Percentiles rank a stretch among this genome's conserved stretches.
These are phyloP conservation scores for Xylaria palmicola DNA, from an alignment of 495 filamentous ascomycete species.

Conservation along the genomic window DNA sequence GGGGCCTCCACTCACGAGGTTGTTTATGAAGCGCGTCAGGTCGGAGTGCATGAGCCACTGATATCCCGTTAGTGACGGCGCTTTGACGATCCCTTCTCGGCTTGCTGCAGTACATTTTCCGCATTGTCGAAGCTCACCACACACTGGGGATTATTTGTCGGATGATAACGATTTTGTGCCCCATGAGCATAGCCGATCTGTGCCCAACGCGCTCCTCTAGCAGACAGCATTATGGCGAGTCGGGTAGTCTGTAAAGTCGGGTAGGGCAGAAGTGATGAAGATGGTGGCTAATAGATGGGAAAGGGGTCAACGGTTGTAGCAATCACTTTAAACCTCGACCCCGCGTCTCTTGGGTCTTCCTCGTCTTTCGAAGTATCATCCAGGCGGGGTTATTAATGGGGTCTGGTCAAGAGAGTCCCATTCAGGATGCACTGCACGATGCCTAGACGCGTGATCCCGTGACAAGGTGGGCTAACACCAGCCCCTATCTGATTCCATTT, in stretches of 20 bases:
- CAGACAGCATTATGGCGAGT: background rate
- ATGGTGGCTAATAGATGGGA: background rate
- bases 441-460: background rate
- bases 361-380: background rate
- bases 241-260: background rate
- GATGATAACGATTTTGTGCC: slow-evolving; percentile 16
- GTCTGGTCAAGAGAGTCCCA: background rate
- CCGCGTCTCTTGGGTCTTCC: background rate
- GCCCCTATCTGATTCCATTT: background rate
- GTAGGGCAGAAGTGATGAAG: background rate
- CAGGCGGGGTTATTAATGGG: background rate
- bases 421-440: background rate
- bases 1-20: slow-evolving; percentile 7
- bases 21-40: slow-evolving; percentile 21
- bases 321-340: background rate
- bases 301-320: background rate
- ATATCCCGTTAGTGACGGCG: background rate
- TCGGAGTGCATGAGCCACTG: slow-evolving; percentile 23
- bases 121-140: slow-evolving; percentile 24
- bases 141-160: slow-evolving; percentile 22
- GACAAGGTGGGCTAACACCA: background rate
- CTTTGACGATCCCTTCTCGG: background rate
- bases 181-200: slow-evolving; percentile 22
- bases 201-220: slow-evolving; percentile 10
- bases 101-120: slow-evolving; percentile 16